Evolutionary conservation across 441 rosid genomes (phyloP).

Genomic region (Eruca vesicaria): DNA sequence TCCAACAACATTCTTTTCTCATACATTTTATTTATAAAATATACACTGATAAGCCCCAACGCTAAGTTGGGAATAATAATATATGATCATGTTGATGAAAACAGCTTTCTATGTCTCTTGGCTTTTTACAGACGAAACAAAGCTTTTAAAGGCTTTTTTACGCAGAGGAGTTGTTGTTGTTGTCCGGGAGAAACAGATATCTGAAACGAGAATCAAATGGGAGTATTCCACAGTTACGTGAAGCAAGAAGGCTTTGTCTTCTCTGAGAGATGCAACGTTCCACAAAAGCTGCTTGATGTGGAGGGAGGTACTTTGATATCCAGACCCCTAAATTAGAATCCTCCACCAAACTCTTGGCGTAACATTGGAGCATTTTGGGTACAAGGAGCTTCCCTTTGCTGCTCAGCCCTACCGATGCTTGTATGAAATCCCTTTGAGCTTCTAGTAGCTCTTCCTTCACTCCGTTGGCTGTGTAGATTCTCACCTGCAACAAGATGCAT

Average conservation of each 20-base stretch:
- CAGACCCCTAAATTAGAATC: conserved; percentile 78
- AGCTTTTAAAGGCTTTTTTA: background rate
- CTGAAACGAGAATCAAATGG: conserved; percentile 82
- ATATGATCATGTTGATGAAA: conserved; percentile 4
- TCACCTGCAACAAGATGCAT: conserved; percentile 48
- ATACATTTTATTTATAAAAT: background rate
- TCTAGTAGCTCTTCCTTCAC: conserved; percentile 79
- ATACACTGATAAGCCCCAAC: conserved; percentile 9
- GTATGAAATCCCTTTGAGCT: conserved; percentile 76
- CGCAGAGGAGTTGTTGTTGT: conserved; percentile 16
- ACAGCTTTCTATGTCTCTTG: background rate
- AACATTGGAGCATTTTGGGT: conserved; percentile 85
- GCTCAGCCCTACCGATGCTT: conserved; percentile 84
- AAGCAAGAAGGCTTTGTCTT: conserved; percentile 63
- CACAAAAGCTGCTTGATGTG: conserved; percentile 75
- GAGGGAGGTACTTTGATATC: conserved; percentile 85
- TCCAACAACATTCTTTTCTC: background rate
- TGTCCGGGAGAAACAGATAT: conserved; percentile 65
- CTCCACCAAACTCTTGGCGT: conserved; percentile 67
- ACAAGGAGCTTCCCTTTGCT: conserved; percentile 84
- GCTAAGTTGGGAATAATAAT: background rate
- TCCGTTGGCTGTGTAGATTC: conserved; percentile 65
- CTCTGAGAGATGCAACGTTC: conserved; percentile 79
- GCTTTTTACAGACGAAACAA: conserved; percentile 15
- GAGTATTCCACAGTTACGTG: conserved; percentile 76